Base-by-base conservation (phyloP, 2,329 filamentous ascomycete genomes). In the Pyrenochaeta sp. region DNA sequence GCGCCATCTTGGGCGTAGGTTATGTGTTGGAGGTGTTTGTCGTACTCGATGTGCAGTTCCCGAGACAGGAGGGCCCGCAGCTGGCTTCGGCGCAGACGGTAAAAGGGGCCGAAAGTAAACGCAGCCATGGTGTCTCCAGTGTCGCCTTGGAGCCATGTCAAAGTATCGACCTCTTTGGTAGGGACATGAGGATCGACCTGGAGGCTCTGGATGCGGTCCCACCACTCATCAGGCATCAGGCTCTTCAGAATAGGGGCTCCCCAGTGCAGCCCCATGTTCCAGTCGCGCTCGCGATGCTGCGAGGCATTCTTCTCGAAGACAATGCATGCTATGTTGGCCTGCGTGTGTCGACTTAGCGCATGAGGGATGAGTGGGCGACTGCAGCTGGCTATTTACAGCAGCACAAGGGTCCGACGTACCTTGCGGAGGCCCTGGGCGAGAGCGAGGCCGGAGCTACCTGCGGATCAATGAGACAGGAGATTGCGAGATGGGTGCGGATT, bases 181-280 rank as follows among this genome's bases (percentile, higher is more conserved):
- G 65, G 67, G 26, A 58, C 53, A 68, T 77, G 55, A 11, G 86
- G 72, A 59, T 87, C 77, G 30, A 81, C 81, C 75, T 35, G 72
- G 63, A 42, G 69, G 65, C 8, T 78, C 77, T 56, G 82, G 75
- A 44, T 71, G 63, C n/a, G 75, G 70, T 60, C 82, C 42, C 58
- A 86, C 79, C 55, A 63, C 9, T 77, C 66, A 0, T 78, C 64
- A 0, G 82, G 79, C 19, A 86, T 69, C 15, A 85, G 71, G 6
- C 72, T 60, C 30, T 77, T 72, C 27, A 86, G 69, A 1, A 73
- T 74, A 0, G 78, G 73, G 6, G 85, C 73, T 4, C 80, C 81
- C 83, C 83, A 87, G 60, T 86, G 81, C 43, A 87, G 71, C 0
- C 83, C 86, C 43, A 87, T 70, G 3, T 82, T 84, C 85, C 83